phyloP scores from a whole-genome alignment of 805 yeast genomes.

The Candida piceae region DNA sequence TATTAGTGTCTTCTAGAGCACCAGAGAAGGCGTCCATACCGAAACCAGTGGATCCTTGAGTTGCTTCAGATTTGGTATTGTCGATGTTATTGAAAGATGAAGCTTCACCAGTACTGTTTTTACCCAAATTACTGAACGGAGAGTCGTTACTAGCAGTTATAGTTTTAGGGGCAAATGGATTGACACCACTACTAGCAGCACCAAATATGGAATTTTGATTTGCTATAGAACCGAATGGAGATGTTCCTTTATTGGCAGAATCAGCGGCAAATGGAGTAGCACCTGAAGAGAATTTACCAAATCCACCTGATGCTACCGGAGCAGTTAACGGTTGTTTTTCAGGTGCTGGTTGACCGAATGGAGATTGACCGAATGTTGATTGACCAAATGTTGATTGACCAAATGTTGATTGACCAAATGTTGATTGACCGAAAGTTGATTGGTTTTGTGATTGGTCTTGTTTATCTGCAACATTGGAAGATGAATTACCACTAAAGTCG shows the following conservation, averaged over 20 bases:
- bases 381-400: constrained; percentile 23
- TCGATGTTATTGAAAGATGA: constrained; percentile 1
- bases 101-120: too few species aligned
- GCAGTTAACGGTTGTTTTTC: constrained; percentile 20
- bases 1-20: neutral
- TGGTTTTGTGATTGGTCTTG: too few species aligned
- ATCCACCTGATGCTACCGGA: constrained; percentile 19
- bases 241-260: too few species aligned
- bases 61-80: neutral
- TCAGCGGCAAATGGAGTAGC: neutral
- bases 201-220: constrained; percentile 1
- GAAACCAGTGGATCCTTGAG: neutral
- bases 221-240: too few species aligned
- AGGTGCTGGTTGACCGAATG: constrained; percentile 7
- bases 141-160: neutral
- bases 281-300: neutral
- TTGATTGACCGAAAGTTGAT: too few species aligned
- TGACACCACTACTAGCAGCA: neutral
- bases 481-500: too few species aligned
- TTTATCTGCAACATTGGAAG: too few species aligned
- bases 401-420: constrained; percentile 22
- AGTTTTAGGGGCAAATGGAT: constrained; percentile 5
- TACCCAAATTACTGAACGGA: constrained; percentile 7
- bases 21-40: neutral
- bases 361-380: constrained; percentile 9